Base-by-base conservation (phyloP, 2,329 filamentous ascomycete genomes). In the Alternaria panax region DNA sequence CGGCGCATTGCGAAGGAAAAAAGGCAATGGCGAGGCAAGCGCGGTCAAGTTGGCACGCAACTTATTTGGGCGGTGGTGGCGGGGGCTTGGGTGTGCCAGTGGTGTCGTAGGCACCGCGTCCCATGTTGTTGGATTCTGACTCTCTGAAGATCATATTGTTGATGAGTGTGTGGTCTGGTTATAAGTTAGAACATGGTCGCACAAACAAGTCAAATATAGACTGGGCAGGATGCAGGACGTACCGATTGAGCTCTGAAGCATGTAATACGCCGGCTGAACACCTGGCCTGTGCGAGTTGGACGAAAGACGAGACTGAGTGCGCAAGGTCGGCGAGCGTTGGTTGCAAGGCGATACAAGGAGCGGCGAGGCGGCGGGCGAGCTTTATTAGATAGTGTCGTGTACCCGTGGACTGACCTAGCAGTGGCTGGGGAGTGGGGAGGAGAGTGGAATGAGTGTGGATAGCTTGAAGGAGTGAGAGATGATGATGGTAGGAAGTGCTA, bases 21-120 rank as follows among this genome's bases (percentile, higher is more conserved):
- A 20, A 41, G 57, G 57, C 34, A 54, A 52, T 34, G 38, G 24
- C 46, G 25, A 48, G 42, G 28, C 51, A 42, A 36, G 30, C 30
- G 46, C 30, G 11, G 30, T 12, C 2, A 34, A 48, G 32, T 45
- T 11, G 45, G 40, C 34, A 40, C 8, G 42, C 25, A 50, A 42
- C 27, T 71, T 77, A 79, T 75, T 80, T 79, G 43, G 79, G 76
- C 51, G 76, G 78, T 41, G 75, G 76, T 36, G 79, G 78, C 55
- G 77, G 76, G 3, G 80, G 80, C 72, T 81, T 81, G 51, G 79
- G 77, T n/a, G 80, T 79, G 62, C 80, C 80, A n/a, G 80, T 82
- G 27, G 80, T 82, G 68, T 83, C 81, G 72, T 83, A 83, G 61
- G 80, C 80, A 61, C 81, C 81, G 65, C 81, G 80, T 58, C 80